Conservation (phyloP, 306 rosid genomes). For the Dicorynia guianensis region DNA sequence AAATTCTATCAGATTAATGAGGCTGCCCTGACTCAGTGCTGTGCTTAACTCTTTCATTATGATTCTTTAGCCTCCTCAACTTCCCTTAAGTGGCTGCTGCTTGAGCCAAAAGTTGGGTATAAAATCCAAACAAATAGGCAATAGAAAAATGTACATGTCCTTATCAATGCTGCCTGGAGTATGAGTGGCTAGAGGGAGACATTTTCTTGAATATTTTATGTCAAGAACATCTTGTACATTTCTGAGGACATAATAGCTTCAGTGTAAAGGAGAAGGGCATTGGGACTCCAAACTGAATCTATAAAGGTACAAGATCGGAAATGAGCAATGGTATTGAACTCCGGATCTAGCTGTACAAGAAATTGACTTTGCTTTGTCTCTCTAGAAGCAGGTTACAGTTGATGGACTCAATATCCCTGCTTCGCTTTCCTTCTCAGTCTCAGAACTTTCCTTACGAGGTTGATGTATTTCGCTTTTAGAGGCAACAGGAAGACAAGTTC, state of each 20-base stretch:
- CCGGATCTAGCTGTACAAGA: slow-evolving; percentile 29
- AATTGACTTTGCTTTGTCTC: slow-evolving; percentile 18
- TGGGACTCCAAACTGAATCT: slow-evolving; percentile 26
- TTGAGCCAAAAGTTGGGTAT: slow-evolving; percentile 40
- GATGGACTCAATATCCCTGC: slow-evolving; percentile 32
- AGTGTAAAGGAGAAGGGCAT: slow-evolving; percentile 38
- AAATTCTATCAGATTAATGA: slow-evolving; percentile 82
- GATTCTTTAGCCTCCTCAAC: slow-evolving; percentile 26
- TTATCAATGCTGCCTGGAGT: slow-evolving; percentile 30
- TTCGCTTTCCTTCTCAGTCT: neutral
- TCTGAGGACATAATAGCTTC: slow-evolving; percentile 30
- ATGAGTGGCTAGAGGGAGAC: slow-evolving; percentile 23
- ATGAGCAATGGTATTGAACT: slow-evolving; percentile 31
- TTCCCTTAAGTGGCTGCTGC: slow-evolving; percentile 36
- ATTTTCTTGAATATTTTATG: slow-evolving; percentile 24
- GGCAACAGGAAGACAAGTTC: slow-evolving; percentile 21
- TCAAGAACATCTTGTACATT: slow-evolving; percentile 24
- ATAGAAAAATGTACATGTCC: slow-evolving; percentile 6
- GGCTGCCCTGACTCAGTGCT: slow-evolving; percentile 32
- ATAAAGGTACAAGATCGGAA: slow-evolving; percentile 25
- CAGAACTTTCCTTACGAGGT: neutral
- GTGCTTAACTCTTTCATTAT: slow-evolving; percentile 33
- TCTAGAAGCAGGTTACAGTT: slow-evolving; percentile 21
- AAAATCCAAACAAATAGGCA: slow-evolving; percentile 22
- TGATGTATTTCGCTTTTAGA: slow-evolving; percentile 22